Conservation (phyloP, 495 filamentous ascomycete genomes). For the Chaetomium fimeti region DNA sequence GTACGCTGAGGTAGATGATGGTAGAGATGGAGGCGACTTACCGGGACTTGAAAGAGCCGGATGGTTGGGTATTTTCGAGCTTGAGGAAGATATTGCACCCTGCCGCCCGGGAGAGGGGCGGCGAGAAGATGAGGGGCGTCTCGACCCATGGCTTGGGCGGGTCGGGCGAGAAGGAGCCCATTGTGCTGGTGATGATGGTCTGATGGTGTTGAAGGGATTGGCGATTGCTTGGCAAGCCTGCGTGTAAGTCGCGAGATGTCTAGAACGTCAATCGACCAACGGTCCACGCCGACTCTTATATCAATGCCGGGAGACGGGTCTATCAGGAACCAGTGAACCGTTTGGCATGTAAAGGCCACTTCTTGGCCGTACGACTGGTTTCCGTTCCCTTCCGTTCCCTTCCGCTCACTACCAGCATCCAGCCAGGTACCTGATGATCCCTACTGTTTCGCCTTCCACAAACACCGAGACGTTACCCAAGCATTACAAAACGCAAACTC, state of each 20-base stretch:
- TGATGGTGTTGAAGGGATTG: background rate
- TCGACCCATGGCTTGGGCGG: conserved; percentile 62
- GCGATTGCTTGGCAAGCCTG: background rate
- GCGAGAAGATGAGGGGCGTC: conserved; percentile 70
- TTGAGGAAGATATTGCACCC: conserved; percentile 87
- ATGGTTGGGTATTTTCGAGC: conserved; percentile 88
- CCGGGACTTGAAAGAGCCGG: conserved; percentile 93
- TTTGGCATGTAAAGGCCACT: conserved; percentile 11
- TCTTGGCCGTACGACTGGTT: conserved; percentile 7
- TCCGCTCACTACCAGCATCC: background rate
- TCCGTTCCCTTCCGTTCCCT: conserved; percentile 6
- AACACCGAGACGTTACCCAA: background rate
- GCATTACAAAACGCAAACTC: conserved; percentile 17
- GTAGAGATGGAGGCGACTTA: conserved; percentile 12
- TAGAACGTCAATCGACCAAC: background rate
- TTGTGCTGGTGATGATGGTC: conserved; percentile 22
- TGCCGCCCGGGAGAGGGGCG: conserved; percentile 64
- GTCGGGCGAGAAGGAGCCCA: conserved; percentile 42
- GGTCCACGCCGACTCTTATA: conserved; percentile 5
- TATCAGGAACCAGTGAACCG: conserved; percentile 5
- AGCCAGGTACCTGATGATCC: background rate
- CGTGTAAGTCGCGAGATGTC: conserved; percentile 6
- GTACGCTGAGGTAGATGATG: background rate
- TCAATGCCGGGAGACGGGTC: conserved; percentile 4
- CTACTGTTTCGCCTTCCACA: conserved; percentile 4